Evolutionary conservation across 1,284 basidiomycete species (phyloP).

Genomic region (Puccinia polysora): DNA sequence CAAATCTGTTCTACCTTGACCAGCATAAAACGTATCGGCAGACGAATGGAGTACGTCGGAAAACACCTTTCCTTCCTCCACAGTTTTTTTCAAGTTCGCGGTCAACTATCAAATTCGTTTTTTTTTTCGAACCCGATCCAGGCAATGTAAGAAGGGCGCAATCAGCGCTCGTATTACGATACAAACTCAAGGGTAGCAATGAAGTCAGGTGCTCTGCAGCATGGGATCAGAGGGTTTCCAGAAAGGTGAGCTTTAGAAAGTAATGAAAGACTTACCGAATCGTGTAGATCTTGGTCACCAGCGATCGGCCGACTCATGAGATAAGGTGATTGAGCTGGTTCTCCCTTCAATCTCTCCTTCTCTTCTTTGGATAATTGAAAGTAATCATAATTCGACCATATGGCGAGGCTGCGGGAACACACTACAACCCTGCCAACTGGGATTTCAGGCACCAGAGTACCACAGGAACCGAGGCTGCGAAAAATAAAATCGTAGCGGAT

Average conservation of each 20-base stretch:
- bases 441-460: constrained; percentile 36
- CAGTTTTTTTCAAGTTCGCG: constrained; percentile 3
- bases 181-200: neutral
- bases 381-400: constrained; percentile 36
- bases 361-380: constrained; percentile 14
- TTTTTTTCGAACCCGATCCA: neutral
- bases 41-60: constrained; percentile 14
- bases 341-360: neutral
- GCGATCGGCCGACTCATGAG: constrained; percentile 14
- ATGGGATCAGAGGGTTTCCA: no score
- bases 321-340: constrained; percentile 11
- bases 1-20: constrained; percentile 26
- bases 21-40: constrained; percentile 31
- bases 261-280: neutral
- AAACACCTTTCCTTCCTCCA: constrained; percentile 3
- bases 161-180: no score
- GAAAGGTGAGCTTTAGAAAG: neutral
- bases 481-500: no score
- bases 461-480: constrained; percentile 36
- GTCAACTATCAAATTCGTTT: neutral
- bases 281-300: constrained; percentile 22
- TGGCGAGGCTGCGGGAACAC: constrained; percentile 27
- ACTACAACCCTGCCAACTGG: constrained; percentile 36
- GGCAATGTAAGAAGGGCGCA: no score
- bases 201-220: neutral